Conservation (phyloP, 129 eudicot species). For the Tagetes patula region DNA sequence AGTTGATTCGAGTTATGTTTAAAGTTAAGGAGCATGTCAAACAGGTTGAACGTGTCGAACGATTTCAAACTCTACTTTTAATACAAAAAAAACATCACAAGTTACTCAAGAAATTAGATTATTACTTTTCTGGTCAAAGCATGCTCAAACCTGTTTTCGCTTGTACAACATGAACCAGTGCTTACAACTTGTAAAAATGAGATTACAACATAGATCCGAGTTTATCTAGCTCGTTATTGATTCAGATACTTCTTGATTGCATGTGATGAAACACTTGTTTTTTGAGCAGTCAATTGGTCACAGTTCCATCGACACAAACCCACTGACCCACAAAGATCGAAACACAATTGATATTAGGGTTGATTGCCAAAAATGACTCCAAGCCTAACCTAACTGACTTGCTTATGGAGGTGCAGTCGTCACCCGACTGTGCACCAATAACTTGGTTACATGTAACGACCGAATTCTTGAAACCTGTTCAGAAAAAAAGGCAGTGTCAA, state of each 20-base stretch:
- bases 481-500: not conserved
- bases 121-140: not conserved
- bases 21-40: not conserved
- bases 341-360: conserved; percentile 34
- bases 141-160: not conserved
- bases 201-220: not conserved
- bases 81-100: not conserved
- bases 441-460: conserved; percentile 21
- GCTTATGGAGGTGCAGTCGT: conserved; percentile 34
- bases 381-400: conserved; percentile 5
- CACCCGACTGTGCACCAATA: conserved; percentile 21
- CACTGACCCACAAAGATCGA: conserved; percentile 33
- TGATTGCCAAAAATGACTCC: conserved; percentile 27
- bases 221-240: conserved; percentile 21
- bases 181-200: not conserved
- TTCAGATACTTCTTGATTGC: not conserved
- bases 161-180: conserved; percentile 7
- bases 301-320: conserved; percentile 31
- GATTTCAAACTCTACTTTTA: not conserved
- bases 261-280: not conserved
- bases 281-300: conserved; percentile 9
- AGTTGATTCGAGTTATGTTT: not conserved
- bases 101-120: not conserved
- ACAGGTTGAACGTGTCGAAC: not conserved
- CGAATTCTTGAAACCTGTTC: conserved; percentile 11